Percentiles rank a stretch among this genome's conserved stretches.
These are phyloP conservation scores for Pyrus hybrid DNA, from an alignment of 331 rosid genomes.

Conservation along the genomic window DNA sequence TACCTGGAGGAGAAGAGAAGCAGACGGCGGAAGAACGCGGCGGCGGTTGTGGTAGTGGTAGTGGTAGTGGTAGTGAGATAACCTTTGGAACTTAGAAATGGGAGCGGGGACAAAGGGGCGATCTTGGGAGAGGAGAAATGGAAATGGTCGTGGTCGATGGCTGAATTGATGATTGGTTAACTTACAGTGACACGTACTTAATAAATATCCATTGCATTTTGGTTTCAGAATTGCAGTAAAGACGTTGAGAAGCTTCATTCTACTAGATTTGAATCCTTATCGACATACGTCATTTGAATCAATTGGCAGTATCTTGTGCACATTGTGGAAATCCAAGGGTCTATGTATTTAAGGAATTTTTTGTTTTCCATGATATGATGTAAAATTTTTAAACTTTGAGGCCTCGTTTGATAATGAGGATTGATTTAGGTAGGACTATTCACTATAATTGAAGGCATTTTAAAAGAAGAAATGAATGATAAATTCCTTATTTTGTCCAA, in stretches of 20 bases:
- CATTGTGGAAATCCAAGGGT: not conserved
- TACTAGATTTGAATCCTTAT: not conserved
- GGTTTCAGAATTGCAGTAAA: not conserved
- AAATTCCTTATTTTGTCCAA: no score
- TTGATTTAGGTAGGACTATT: no score
- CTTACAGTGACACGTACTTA: not conserved
- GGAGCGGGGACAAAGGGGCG: constrained; percentile 19
- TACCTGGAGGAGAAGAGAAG: constrained; percentile 17
- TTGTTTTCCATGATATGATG: not conserved
- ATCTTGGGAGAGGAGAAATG: not conserved
- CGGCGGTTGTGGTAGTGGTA: constrained; percentile 6
- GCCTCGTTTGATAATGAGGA: no score
- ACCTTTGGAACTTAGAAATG: constrained; percentile 8
- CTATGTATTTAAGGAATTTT: not conserved
- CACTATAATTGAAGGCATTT: no score
- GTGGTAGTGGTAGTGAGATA: not conserved
- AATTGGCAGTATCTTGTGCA: not conserved
- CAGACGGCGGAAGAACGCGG: constrained; percentile 10
- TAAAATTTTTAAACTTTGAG: not conserved
- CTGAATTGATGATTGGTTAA: no score
- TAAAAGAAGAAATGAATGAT: no score
- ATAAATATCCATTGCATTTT: not conserved
- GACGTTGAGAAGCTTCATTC: not conserved
- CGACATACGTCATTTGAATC: not conserved
- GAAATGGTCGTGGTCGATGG: constrained; percentile 17